Evolutionary conservation across 148 eudicot species (phyloP).

Genomic region (Chenopodium formosanum): DNA sequence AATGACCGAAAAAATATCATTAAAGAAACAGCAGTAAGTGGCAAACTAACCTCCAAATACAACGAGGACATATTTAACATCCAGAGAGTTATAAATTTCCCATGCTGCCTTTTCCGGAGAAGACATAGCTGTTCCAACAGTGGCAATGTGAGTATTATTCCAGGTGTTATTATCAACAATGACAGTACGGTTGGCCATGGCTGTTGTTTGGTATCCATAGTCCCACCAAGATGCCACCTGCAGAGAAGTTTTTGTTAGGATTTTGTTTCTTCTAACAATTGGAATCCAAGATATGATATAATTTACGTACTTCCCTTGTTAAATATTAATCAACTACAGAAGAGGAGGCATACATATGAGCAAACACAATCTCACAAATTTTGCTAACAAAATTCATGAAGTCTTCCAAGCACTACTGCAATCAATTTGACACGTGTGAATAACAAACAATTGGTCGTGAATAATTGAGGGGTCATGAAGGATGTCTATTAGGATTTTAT

Average conservation of each 20-base stretch:
- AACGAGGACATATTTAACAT: constrained; percentile 97
- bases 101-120: constrained; percentile 99
- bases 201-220: constrained; percentile 98
- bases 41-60: constrained; percentile 88
- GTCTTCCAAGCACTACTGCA: not conserved
- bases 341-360: not conserved
- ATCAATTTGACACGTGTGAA: not conserved
- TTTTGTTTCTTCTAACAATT: not conserved
- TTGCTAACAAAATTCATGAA: not conserved
- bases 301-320: not conserved
- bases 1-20: not conserved
- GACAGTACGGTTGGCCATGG: constrained; percentile 99
- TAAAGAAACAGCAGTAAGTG: not conserved
- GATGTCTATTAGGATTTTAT: not conserved
- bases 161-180: constrained; percentile 98
- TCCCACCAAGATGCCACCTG: constrained; percentile 99
- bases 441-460: not conserved
- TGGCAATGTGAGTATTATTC: constrained; percentile 98
- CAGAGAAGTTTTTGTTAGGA: constrained; percentile 19
- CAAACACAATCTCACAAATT: not conserved
- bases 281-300: not conserved
- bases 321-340: not conserved
- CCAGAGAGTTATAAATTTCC: constrained; percentile 91
- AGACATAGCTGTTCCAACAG: constrained; percentile 99
- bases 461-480: not conserved